Conservation (phyloP, 345 rosid species). For the Lumnitzera racemosa region DNA sequence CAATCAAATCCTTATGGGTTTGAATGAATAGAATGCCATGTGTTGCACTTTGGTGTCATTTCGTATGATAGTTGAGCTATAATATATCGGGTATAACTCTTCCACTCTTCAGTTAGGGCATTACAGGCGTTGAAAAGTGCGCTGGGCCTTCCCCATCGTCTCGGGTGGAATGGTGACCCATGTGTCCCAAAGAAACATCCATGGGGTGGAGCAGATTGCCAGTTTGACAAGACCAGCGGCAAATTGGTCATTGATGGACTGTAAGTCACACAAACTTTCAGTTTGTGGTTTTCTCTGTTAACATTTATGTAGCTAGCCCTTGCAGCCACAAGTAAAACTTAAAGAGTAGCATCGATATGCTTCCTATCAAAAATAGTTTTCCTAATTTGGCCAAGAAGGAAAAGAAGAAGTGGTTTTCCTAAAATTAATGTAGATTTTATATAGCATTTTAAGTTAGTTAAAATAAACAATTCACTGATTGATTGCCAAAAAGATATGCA, state of each 20-base stretch:
- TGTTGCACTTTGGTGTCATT: too few relatives aligned
- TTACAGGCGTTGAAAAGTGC: constrained; percentile 63
- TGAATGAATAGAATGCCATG: too few relatives aligned
- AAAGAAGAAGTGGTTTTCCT: too few relatives aligned
- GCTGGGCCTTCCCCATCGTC: constrained; percentile 74
- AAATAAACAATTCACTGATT: too few relatives aligned
- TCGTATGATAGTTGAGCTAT: too few relatives aligned
- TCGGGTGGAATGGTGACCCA: constrained; percentile 99
- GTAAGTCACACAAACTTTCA: constrained; percentile 40
- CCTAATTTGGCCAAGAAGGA: too few relatives aligned
- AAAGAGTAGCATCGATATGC: not conserved
- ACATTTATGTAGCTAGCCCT: not conserved
- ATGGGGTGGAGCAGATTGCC: constrained; percentile 95
- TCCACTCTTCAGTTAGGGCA: constrained; percentile 49
- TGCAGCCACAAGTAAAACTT: not conserved
- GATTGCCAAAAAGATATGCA: too few relatives aligned
- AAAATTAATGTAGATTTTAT: too few relatives aligned
- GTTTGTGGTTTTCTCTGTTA: constrained; percentile 5
- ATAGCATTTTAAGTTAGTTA: too few relatives aligned
- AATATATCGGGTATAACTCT: constrained; percentile 7
- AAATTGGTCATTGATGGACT: constrained; percentile 97
- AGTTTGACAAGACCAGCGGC: constrained; percentile 45
- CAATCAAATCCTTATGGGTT: too few relatives aligned
- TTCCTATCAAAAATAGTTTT: too few relatives aligned
- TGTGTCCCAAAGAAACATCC: constrained; percentile 99